Conservation (phyloP, 2,329 filamentous ascomycete species). For the Penicillium vulpinum region DNA sequence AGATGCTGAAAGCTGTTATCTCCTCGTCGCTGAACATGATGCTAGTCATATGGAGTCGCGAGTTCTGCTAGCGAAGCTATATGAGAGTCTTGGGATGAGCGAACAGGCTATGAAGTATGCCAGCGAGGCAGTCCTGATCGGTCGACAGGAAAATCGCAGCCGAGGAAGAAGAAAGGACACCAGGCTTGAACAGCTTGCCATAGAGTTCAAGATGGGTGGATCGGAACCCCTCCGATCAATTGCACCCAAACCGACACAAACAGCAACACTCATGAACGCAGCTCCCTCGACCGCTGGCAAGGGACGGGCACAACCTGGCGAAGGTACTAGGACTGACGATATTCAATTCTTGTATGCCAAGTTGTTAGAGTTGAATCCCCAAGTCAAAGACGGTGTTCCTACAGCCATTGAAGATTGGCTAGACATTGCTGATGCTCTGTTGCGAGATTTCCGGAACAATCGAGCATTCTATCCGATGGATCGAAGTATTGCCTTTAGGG, state of each 20-base stretch:
- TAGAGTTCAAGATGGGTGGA: slow-evolving; percentile 36
- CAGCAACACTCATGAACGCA: slow-evolving; percentile 18
- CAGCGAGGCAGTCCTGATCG: slow-evolving; percentile 70
- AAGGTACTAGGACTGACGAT: slow-evolving; percentile 42
- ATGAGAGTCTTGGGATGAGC: slow-evolving; percentile 70
- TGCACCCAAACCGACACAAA: slow-evolving; percentile 19
- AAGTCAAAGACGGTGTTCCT: slow-evolving; percentile 51
- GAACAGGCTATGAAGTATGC: slow-evolving; percentile 76
- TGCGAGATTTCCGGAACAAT: slow-evolving; percentile 62
- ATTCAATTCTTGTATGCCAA: slow-evolving; percentile 49
- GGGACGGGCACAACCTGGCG: slow-evolving; percentile 29
- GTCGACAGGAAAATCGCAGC: slow-evolving; percentile 43
- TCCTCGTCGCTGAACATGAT: slow-evolving; percentile 71
- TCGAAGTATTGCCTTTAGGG: slow-evolving; percentile 52
- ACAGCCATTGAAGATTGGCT: slow-evolving; percentile 58
- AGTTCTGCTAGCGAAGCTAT: slow-evolving; percentile 78
- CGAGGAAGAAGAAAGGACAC: slow-evolving; percentile 37
- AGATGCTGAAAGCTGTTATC: slow-evolving; percentile 75
- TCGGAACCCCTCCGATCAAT: slow-evolving; percentile 17
- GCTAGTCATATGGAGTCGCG: slow-evolving; percentile 72
- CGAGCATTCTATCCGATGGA: slow-evolving; percentile 60
- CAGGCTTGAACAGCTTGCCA: slow-evolving; percentile 43
- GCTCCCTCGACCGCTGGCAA: slow-evolving; percentile 13
- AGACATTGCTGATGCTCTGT: slow-evolving; percentile 58
- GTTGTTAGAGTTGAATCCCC: slow-evolving; percentile 49